A percentile compares a stretch with the other conserved stretches of the same genome.
phyloP scores from a whole-genome alignment of 179 eudicot genomes.

The Spinacia oleracea region DNA sequence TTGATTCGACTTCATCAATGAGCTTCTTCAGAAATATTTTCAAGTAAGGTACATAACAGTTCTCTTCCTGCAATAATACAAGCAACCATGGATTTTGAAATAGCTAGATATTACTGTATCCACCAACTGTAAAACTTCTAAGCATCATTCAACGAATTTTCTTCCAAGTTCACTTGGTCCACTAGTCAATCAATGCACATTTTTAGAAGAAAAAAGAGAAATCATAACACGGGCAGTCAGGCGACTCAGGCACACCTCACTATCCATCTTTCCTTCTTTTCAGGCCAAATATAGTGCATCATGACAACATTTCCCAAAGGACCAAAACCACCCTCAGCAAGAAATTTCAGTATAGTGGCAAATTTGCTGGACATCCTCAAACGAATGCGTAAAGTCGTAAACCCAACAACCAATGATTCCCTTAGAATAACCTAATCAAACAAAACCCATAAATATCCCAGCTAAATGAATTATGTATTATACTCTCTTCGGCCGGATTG shows the following conservation, averaged over 20 bases:
- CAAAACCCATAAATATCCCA: background rate
- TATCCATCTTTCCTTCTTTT: background rate
- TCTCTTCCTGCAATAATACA: constrained; percentile 52
- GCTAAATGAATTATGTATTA: background rate
- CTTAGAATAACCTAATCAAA: background rate
- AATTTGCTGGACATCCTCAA: background rate
- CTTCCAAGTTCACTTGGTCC: background rate
- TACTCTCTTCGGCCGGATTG: background rate
- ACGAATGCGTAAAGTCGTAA: background rate
- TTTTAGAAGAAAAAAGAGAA: background rate
- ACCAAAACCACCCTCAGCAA: background rate
- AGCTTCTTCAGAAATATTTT: constrained; percentile 69
- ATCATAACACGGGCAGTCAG: background rate
- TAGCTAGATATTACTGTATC: background rate
- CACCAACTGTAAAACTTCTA: background rate
- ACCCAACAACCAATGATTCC: background rate
- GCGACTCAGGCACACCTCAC: too few species aligned
- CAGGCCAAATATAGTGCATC: background rate
- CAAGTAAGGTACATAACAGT: constrained; percentile 51
- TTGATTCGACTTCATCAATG: constrained; percentile 73
- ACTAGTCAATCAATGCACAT: background rate
- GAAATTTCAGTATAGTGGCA: background rate
- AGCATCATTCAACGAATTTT: background rate
- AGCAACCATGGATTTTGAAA: constrained; percentile 11
- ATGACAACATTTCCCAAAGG: background rate